These are phyloP conservation scores for Phytophthora citrophthora DNA, from an alignment of 352 stramenopile genomes.

Conservation along the genomic window DNA sequence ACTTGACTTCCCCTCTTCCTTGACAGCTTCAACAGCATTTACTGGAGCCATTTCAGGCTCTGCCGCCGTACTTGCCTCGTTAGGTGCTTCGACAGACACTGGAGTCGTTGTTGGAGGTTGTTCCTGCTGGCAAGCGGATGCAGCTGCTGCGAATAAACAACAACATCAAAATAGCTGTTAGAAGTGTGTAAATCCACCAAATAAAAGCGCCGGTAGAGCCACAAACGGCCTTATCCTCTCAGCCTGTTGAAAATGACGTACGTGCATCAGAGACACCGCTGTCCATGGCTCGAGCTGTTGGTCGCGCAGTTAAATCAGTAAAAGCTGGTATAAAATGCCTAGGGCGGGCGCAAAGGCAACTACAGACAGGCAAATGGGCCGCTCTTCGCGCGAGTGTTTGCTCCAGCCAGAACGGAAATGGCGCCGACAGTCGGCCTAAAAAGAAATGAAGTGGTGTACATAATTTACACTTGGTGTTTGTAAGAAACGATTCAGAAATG, in stretches of 20 bases:
- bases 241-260: conserved; percentile 12
- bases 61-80: not conserved
- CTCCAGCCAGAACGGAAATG: conserved; percentile 35
- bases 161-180: not conserved
- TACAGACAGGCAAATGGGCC: not conserved
- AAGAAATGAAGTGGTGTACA: conserved; percentile 21
- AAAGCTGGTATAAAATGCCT: not conserved
- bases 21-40: not conserved
- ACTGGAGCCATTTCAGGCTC: conserved; percentile 18
- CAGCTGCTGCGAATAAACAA: conserved; percentile 6
- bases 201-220: conserved; percentile 9
- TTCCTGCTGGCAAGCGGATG: conserved; percentile 3
- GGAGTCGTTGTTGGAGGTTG: not conserved
- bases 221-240: conserved; percentile 3
- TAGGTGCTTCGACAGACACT: not conserved
- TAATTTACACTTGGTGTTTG: conserved; percentile 43
- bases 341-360: not conserved
- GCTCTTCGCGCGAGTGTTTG: conserved; percentile 10
- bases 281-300: conserved; percentile 15
- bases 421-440: conserved; percentile 11
- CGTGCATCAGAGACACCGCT: conserved; percentile 4
- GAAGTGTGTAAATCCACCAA: not conserved
- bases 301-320: not conserved
- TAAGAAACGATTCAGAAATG: conserved; percentile 63
- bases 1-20: conserved; percentile 7